phyloP scores from a whole-genome alignment of 768 basidiomycete genomes.

The Chalciporus pseudorubinellus region DNA sequence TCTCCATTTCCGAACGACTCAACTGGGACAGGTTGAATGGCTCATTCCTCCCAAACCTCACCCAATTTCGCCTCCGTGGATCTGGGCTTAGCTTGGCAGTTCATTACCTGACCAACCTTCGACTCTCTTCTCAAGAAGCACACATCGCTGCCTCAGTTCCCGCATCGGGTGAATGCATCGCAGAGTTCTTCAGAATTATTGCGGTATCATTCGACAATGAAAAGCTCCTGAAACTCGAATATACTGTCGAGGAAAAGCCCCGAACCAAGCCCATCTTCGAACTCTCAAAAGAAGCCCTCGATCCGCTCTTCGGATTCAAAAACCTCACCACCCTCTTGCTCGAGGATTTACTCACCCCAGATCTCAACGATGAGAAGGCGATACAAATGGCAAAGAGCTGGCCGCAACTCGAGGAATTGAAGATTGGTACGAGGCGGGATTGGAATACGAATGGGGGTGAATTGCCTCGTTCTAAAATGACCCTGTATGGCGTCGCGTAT shows the following conservation, averaged over 20 bases:
- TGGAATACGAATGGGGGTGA: not conserved
- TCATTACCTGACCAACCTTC: not conserved
- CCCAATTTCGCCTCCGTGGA: not conserved
- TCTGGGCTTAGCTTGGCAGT: not conserved
- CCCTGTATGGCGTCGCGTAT: not conserved
- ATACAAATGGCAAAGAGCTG: not conserved
- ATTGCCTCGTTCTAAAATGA: not conserved
- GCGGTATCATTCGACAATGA: not conserved
- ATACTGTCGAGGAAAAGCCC: not conserved
- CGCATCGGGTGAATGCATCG: not conserved
- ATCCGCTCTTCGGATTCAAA: slow-evolving; percentile 1
- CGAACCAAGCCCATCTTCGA: not conserved
- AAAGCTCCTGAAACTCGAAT: not conserved
- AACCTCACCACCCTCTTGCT: not conserved
- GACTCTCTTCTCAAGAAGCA: not conserved
- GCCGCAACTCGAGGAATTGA: slow-evolving; percentile 4
- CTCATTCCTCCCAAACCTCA: not conserved
- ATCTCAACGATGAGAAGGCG: not conserved
- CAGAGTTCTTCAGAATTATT: not conserved
- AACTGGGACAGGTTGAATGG: not conserved
- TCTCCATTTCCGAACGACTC: not conserved
- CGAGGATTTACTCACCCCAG: not conserved
- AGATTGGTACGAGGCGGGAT: not conserved
- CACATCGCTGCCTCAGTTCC: not conserved
- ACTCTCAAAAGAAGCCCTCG: not conserved